phyloP scores from a whole-genome alignment of 495 filamentous ascomycete genomes.

The Clohesyomyces aquaticus region DNA sequence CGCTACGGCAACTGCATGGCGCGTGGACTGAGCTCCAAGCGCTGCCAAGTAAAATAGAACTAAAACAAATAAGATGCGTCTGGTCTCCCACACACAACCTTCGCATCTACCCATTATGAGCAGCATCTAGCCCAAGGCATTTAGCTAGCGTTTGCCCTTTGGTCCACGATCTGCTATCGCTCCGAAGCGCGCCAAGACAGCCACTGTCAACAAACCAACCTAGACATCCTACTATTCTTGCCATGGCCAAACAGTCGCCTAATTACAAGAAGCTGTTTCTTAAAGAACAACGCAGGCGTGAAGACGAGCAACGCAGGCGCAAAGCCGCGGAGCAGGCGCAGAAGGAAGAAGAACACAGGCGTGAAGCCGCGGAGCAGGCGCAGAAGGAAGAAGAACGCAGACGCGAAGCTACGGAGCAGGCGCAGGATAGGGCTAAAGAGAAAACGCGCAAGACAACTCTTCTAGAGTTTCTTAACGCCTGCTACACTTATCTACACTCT shows the following conservation, averaged over 20 bases:
- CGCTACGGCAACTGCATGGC: too few relatives aligned
- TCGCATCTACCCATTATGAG: conserved; percentile 19
- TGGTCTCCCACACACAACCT: conserved; percentile 22
- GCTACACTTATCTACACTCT: conserved; percentile 26
- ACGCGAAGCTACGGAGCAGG: conserved; percentile 28
- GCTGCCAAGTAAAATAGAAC: too few relatives aligned
- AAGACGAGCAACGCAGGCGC: conserved; percentile 28
- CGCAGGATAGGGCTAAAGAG: conserved; percentile 18
- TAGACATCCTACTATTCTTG: conserved; percentile 20
- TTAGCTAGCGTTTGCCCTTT: conserved; percentile 15
- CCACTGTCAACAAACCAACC: conserved; percentile 23
- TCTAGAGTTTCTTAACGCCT: conserved; percentile 32
- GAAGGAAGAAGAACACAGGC: conserved; percentile 25
- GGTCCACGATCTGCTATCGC: conserved; percentile 18
- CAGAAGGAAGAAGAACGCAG: conserved; percentile 1
- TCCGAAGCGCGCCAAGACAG: conserved; percentile 18
- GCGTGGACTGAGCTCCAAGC: too few relatives aligned
- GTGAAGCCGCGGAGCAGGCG: conserved; percentile 23
- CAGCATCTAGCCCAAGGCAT: too few relatives aligned
- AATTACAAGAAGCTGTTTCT: conserved; percentile 33
- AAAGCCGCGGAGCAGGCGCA: conserved; percentile 27
- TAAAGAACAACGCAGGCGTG: conserved; percentile 29
- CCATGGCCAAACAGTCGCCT: conserved; percentile 30
- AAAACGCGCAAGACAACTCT: conserved; percentile 34
- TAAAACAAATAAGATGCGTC: too few relatives aligned